phyloP scores from a whole-genome alignment of 2,329 filamentous ascomycete species.

The Aplosporella prunicola region DNA sequence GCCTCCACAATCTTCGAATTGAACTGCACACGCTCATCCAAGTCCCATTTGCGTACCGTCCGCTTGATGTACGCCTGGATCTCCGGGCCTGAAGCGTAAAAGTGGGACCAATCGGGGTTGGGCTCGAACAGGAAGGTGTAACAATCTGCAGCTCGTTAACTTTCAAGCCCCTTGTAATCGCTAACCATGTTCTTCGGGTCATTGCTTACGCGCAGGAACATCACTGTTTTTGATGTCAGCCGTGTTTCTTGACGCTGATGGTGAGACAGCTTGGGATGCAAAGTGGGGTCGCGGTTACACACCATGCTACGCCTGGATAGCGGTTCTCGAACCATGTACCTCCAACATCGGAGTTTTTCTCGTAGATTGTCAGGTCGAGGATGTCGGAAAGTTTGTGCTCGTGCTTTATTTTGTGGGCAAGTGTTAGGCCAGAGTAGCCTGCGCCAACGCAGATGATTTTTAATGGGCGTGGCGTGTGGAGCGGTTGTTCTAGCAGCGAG shows the following conservation, averaged over 20 bases:
- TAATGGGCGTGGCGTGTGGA: too few relatives aligned
- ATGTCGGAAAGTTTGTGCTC: constrained; percentile 24
- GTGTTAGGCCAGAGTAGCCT: constrained; percentile 27
- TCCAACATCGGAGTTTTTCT: constrained; percentile 31
- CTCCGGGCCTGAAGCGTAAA: constrained; percentile 32
- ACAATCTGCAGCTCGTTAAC: constrained; percentile 28
- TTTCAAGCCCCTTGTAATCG: too few relatives aligned
- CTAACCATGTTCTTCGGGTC: not conserved
- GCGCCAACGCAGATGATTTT: constrained; percentile 25
- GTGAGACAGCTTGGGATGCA: not conserved
- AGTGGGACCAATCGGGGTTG: constrained; percentile 35
- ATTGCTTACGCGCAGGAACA: constrained; percentile 17
- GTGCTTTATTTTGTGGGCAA: constrained; percentile 34
- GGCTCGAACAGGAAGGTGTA: constrained; percentile 36
- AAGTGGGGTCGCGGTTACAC: constrained; percentile 1
- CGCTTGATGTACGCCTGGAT: constrained; percentile 35
- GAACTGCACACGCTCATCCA: constrained; percentile 31
- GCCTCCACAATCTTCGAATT: constrained; percentile 29
- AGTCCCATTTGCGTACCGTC: constrained; percentile 30
- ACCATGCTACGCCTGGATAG: constrained; percentile 33
- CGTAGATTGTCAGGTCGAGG: constrained; percentile 34
- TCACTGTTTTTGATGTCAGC: constrained; percentile 17
- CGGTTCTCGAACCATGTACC: constrained; percentile 35
- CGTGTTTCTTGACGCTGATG: not conserved
- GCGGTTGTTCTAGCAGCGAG: too few relatives aligned